phyloP scores from a whole-genome alignment of 2,329 filamentous ascomycete genomes.

The Cercospora nicotianae region DNA sequence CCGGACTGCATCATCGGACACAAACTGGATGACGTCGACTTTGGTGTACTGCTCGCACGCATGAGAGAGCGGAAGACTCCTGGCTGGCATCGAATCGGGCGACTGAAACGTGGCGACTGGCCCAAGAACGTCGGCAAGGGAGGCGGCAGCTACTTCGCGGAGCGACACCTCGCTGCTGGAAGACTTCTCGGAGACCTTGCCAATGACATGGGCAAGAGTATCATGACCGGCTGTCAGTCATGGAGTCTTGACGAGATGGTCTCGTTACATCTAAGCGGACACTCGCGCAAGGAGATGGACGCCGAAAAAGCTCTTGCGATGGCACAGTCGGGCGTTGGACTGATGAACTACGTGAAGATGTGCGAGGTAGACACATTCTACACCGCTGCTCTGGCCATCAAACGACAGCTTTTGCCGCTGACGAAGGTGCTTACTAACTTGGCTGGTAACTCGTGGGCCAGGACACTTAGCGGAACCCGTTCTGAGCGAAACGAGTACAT shows the following conservation, averaged over 20 bases:
- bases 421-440: conserved; percentile 95
- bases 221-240: conserved; percentile 95
- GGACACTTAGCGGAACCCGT: conserved; percentile 90
- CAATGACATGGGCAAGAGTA: conserved; percentile 94
- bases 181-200: conserved; percentile 89
- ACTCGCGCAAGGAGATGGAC: conserved; percentile 78
- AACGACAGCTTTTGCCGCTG: conserved; percentile 86
- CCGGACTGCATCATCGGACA: conserved; percentile 94
- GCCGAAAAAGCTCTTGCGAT: conserved; percentile 82
- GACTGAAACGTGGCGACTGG: conserved; percentile 81
- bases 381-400: conserved; percentile 84
- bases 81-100: conserved; percentile 90
- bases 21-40: conserved; percentile 95
- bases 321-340: conserved; percentile 74
- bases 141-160: conserved; percentile 87
- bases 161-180: conserved; percentile 84
- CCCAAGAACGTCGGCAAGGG: conserved; percentile 81
- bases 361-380: conserved; percentile 96
- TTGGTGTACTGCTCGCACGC: conserved; percentile 83
- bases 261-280: conserved; percentile 76
- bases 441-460: conserved; percentile 96
- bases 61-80: conserved; percentile 87
- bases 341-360: conserved; percentile 91
- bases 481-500: conserved; percentile 99
- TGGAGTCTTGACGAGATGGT: conserved; percentile 99